phyloP scores from a whole-genome alignment of 805 yeast species.

The Yamadazyma sp. region DNA sequence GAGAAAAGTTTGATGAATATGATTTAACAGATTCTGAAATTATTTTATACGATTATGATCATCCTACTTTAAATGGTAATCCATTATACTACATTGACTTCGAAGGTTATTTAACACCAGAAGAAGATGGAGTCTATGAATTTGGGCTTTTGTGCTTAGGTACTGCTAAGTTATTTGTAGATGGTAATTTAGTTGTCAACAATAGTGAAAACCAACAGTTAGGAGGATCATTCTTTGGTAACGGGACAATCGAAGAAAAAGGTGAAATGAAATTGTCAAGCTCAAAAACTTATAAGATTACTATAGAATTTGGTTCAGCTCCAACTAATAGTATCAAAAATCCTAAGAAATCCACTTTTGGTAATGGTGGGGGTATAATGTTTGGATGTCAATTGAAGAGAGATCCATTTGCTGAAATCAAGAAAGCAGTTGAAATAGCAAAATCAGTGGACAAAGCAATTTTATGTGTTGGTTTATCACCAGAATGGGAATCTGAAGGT shows the following conservation, averaged over 20 bases:
- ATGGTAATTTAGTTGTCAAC: constrained; percentile 52
- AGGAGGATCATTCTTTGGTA: constrained; percentile 49
- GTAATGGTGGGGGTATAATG: constrained; percentile 21
- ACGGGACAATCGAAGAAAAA: constrained; percentile 48
- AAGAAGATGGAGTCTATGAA: constrained; percentile 44
- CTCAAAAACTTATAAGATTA: constrained; percentile 43
- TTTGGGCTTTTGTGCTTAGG: constrained; percentile 53
- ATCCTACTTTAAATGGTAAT: constrained; percentile 15
- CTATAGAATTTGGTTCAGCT: constrained; percentile 45
- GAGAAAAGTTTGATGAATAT: constrained; percentile 17
- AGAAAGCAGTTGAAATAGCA: constrained; percentile 24
- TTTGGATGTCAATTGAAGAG: constrained; percentile 22
- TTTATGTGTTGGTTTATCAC: constrained; percentile 23
- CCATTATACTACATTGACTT: constrained; percentile 40
- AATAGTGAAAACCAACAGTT: constrained; percentile 47
- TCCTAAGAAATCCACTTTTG: not conserved
- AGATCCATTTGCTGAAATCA: constrained; percentile 23
- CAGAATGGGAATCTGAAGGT: constrained; percentile 32
- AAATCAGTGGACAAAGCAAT: constrained; percentile 27
- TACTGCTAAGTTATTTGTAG: constrained; percentile 51
- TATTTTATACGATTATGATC: constrained; percentile 18
- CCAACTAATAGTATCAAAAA: constrained; percentile 5
- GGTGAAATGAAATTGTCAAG: constrained; percentile 34
- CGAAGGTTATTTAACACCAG: constrained; percentile 43
- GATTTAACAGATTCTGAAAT: constrained; percentile 15